These are phyloP conservation scores for Nitzschia palea DNA, from an alignment of 108 stramenopile species.

Conservation along the genomic window DNA sequence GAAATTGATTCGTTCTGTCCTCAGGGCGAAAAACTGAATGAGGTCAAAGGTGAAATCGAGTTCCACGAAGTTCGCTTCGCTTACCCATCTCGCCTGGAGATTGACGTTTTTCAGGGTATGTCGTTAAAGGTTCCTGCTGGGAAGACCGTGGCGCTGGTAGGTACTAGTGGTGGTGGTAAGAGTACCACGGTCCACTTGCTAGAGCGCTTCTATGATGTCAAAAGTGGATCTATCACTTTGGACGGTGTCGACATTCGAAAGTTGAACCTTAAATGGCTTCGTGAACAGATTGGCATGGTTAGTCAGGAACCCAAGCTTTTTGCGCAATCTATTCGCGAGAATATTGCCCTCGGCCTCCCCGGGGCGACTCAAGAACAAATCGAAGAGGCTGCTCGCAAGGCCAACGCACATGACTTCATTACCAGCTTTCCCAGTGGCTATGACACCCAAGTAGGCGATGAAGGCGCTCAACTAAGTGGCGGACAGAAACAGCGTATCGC, in stretches of 20 bases:
- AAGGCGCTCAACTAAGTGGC: slow-evolving; percentile 23
- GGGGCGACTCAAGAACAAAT: slow-evolving; percentile 56
- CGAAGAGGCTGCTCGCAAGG: slow-evolving; percentile 70
- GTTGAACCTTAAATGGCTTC: slow-evolving; percentile 74
- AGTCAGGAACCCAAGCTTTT: slow-evolving; percentile 89
- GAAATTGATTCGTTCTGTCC: slow-evolving; percentile 63
- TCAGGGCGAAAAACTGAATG: slow-evolving; percentile 43
- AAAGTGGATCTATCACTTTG: slow-evolving; percentile 54
- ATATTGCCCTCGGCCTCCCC: slow-evolving; percentile 74
- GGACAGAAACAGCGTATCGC: slow-evolving; percentile 61
- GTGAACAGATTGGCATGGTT: slow-evolving; percentile 83
- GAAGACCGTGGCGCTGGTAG: slow-evolving; percentile 72
- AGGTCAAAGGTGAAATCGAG: slow-evolving; percentile 47
- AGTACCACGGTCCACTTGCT: slow-evolving; percentile 68
- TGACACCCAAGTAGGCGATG: slow-evolving; percentile 65
- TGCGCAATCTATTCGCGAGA: slow-evolving; percentile 14
- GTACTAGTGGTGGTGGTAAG: slow-evolving; percentile 67
- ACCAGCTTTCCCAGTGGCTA: slow-evolving; percentile 58
- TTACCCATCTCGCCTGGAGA: slow-evolving; percentile 60
- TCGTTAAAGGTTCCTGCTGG: slow-evolving; percentile 54
- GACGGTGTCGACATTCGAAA: slow-evolving; percentile 75
- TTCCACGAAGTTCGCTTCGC: slow-evolving; percentile 57
- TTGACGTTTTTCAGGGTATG: slow-evolving; percentile 54
- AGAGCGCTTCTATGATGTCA: slow-evolving; percentile 85
- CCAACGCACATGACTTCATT: slow-evolving; percentile 87